A percentile compares a stretch with the other conserved stretches of the same genome.
These are phyloP conservation scores for Mycena rebaudengoi DNA, from an alignment of 768 basidiomycete genomes.

Conservation along the genomic window DNA sequence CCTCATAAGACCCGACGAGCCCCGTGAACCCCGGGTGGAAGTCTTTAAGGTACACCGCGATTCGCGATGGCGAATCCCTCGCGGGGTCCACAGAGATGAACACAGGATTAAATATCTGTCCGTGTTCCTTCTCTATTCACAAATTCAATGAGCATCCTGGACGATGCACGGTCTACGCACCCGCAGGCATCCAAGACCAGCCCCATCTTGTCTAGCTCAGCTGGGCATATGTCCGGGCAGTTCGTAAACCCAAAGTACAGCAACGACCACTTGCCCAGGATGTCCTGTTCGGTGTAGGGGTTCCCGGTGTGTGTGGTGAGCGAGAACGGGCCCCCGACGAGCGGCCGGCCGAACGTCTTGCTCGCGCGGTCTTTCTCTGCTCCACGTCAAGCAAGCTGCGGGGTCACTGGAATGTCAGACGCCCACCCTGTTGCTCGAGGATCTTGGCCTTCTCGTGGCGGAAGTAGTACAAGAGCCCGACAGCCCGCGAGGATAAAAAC, in stretches of 20 bases:
- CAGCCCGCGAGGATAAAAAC: constrained; percentile 86
- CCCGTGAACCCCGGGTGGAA: constrained; percentile 94
- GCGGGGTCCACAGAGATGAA: constrained; percentile 98
- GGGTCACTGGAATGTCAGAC: constrained; percentile 30
- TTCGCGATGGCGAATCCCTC: constrained; percentile 73
- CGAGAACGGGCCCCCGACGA: constrained; percentile 91
- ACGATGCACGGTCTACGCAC: constrained; percentile 53
- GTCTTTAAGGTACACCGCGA: constrained; percentile 75
- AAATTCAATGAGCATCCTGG: background rate
- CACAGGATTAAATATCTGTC: constrained; percentile 81
- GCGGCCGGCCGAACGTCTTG: constrained; percentile 82
- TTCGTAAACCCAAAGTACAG: constrained; percentile 99
- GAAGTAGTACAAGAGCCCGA: constrained; percentile 89
- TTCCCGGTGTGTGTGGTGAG: constrained; percentile 72
- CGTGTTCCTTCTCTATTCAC: constrained; percentile 69
- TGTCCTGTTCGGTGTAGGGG: constrained; percentile 82
- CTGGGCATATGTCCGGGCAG: constrained; percentile 98
- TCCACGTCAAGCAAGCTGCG: background rate
- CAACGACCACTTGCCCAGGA: constrained; percentile 91
- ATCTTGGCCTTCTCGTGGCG: constrained; percentile 84
- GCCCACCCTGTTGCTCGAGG: constrained; percentile 74
- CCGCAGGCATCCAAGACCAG: constrained; percentile 74
- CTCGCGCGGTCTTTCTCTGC: constrained; percentile 79
- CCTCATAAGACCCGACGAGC: constrained; percentile 83
- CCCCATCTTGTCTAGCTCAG: constrained; percentile 96